These are phyloP conservation scores for Entophlyctis luteolus DNA, from an alignment of 192 early-diverging fungal species.

Conservation along the genomic window DNA sequence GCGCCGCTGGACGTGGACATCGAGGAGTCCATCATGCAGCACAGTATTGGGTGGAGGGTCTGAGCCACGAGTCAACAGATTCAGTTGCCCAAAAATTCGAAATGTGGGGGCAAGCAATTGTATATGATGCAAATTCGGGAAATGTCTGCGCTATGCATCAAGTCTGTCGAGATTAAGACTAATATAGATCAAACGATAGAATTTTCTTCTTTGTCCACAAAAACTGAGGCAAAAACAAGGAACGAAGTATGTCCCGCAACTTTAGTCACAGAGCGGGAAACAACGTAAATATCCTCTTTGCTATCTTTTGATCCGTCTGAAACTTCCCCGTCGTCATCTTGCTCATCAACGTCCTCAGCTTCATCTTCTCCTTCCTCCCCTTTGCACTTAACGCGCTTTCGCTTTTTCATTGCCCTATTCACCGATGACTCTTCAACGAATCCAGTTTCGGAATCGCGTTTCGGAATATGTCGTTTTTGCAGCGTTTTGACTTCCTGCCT, in stretches of 20 bases:
- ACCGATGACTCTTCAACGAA: constrained; percentile 19
- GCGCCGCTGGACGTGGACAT: too few species aligned
- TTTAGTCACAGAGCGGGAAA: constrained; percentile 58
- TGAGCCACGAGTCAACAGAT: too few species aligned
- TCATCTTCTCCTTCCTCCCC: constrained; percentile 5
- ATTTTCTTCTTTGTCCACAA: constrained; percentile 21
- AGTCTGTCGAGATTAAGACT: too few species aligned
- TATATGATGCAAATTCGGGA: too few species aligned
- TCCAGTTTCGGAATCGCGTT: background rate
- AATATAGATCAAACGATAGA: too few species aligned
- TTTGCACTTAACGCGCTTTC: constrained; percentile 38
- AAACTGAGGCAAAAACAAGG: constrained; percentile 85
- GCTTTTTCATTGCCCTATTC: constrained; percentile 28
- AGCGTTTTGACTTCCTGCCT: constrained; percentile 68
- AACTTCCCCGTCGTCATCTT: background rate
- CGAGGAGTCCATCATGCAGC: too few species aligned
- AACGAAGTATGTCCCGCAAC: constrained; percentile 90
- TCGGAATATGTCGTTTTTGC: constrained; percentile 59
- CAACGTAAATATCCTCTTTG: constrained; percentile 37
- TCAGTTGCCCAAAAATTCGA: too few species aligned
- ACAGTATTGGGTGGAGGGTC: too few species aligned
- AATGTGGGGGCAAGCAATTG: too few species aligned
- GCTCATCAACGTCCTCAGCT: constrained; percentile 17
- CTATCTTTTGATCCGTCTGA: background rate
- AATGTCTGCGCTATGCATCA: too few species aligned